Percentiles rank a stretch among this genome's conserved stretches.
These are phyloP conservation scores for Amanita jacksonii DNA, from an alignment of 768 basidiomycete species.

Conservation along the genomic window DNA sequence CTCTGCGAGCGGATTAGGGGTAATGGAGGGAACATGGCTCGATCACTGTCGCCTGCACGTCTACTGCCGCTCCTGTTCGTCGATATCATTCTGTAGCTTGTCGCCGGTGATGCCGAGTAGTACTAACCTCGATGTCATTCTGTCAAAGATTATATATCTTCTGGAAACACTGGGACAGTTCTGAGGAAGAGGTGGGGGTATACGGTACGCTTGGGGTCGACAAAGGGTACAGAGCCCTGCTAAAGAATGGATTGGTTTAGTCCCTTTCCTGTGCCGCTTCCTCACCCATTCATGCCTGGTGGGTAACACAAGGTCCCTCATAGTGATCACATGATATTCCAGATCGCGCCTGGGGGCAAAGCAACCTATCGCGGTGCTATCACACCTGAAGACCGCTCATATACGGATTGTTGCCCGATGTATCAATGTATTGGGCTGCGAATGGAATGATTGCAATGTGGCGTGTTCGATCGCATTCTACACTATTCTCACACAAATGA, in stretches of 20 bases:
- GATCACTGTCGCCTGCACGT: neutral
- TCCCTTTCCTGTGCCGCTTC: neutral
- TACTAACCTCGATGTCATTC: neutral
- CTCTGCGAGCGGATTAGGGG: constrained; percentile 41
- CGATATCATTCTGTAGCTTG: too few relatives aligned
- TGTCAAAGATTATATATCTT: neutral
- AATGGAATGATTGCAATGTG: too few relatives aligned
- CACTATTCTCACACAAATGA: too few relatives aligned
- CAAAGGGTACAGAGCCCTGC: too few relatives aligned
- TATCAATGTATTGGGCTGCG: too few relatives aligned
- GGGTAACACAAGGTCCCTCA: neutral
- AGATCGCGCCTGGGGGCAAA: neutral
- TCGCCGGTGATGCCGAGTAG: neutral
- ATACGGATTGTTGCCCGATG: too few relatives aligned
- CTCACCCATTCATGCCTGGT: constrained; percentile 6
- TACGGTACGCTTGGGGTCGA: neutral
- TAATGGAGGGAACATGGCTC: constrained; percentile 41
- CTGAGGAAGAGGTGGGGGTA: neutral
- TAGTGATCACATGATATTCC: constrained; percentile 3
- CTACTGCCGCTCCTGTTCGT: too few relatives aligned
- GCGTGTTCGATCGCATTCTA: too few relatives aligned
- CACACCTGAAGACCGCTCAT: too few relatives aligned
- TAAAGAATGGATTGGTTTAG: neutral
- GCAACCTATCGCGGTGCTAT: neutral
- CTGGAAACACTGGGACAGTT: neutral